Evolutionary conservation across 768 basidiomycete species (phyloP).

Genomic region (Leccinum uliginosum): DNA sequence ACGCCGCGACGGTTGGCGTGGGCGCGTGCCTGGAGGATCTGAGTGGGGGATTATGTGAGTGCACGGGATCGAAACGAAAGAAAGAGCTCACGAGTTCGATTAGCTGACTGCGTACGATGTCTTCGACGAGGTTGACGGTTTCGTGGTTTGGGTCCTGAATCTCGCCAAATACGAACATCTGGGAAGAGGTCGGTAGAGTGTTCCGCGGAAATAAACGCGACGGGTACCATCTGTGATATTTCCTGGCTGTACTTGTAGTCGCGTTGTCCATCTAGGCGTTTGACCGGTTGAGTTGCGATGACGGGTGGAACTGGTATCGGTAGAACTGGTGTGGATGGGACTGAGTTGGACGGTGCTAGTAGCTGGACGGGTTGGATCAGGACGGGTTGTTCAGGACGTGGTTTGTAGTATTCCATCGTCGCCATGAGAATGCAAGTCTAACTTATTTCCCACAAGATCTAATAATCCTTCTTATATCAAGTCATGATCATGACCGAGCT

Average conservation of each 20-base stretch:
- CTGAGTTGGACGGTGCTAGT: constrained; percentile 7
- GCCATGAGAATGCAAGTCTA: not conserved
- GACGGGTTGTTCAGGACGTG: constrained; percentile 19
- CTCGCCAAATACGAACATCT: constrained; percentile 98
- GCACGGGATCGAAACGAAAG: constrained; percentile 2
- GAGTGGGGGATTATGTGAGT: not conserved
- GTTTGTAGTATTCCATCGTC: constrained; percentile 29
- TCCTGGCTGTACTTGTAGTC: constrained; percentile 91
- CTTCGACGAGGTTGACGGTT: constrained; percentile 92
- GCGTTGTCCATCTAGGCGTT: constrained; percentile 28
- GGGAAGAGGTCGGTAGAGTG: not conserved
- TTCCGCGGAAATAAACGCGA: not conserved
- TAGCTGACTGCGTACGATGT: constrained; percentile 86
- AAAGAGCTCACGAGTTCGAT: constrained; percentile 70
- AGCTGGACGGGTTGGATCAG: constrained; percentile 14
- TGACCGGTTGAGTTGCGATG: constrained; percentile 8
- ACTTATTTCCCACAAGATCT: not conserved
- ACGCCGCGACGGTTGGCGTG: constrained; percentile 80
- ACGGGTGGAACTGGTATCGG: constrained; percentile 4
- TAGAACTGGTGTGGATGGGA: constrained; percentile 22
- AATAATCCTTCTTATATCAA: not conserved
- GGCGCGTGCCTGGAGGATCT: constrained; percentile 89
- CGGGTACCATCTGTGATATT: constrained; percentile 85
- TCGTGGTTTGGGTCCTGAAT: constrained; percentile 85
- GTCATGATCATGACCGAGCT: not conserved